Base-by-base conservation (phyloP, 768 basidiomycete species). In the Udeniomyces megalosporus region DNA sequence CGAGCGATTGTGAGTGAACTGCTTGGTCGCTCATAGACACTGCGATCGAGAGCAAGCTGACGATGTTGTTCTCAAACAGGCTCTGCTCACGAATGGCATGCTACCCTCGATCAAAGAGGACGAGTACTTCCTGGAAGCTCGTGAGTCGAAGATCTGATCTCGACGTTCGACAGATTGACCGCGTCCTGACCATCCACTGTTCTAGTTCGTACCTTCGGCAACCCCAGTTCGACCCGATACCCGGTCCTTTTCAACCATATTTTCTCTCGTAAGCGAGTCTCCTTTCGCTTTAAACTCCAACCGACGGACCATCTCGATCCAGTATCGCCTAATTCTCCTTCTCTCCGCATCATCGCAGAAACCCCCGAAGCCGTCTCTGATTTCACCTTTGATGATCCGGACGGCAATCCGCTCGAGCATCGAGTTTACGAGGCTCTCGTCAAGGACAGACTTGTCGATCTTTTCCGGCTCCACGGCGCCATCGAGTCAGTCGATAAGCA, bases 381-480 rank as follows among this genome's bases (percentile, higher is more conserved):
- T 48, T 65, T 54, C 45, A 65, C 63, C 4, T 65, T 65, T 28
- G 58, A 65, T 46, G 63, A 65, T 29, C 58, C 63, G 2, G 58
- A 52, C 10, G 51, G 34, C 14, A 52, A 56, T 24, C 57, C 58
- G 3, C 58, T 49, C 31, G 63, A 65, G 53, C 63, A 65, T 38
- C 42, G 63, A 46, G 63, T 65, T 4, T 65, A 65, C 58, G 63
- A 65, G 15, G 51, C 52, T 5, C 51, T 84, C 3, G 86, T 92
- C 5, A 79, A 84, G 65, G 86, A 91, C 53, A 81, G 82, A 20
- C 75, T 95, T 4, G 77, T 80, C 2, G 76, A 83, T 1, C 82
- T 91, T 20, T 92, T 93, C 73, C 81, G 84, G 42, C 78, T 92
- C 4, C 92, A 92, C 69, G 92, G 92, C 6, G 91, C 92, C 3